Evolutionary conservation across 2,329 filamentous ascomycete genomes (phyloP).

Genomic region (Pyrenochaeta sp.): DNA sequence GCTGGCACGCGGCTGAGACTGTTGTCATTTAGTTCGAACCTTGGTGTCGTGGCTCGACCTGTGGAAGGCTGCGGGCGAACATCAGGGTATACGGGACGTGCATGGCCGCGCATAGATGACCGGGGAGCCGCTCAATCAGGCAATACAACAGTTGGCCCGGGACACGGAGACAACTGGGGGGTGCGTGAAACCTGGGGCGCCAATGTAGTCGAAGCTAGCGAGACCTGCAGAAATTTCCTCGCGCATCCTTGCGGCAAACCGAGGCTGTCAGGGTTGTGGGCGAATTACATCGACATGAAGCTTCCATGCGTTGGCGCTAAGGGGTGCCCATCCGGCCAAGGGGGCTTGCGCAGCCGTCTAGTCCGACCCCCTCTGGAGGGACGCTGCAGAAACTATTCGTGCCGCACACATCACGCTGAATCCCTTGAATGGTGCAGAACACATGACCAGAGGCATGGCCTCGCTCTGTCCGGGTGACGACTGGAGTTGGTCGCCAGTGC

Average conservation of each 20-base stretch:
- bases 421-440: conserved; percentile 15
- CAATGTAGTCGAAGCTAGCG: conserved; percentile 40
- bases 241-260: conserved; percentile 23
- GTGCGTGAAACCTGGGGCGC: conserved; percentile 40
- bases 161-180: conserved; percentile 33
- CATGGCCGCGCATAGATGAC: conserved; percentile 12
- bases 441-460: conserved; percentile 25
- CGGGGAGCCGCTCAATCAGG: conserved; percentile 27
- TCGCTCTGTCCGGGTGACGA: conserved; percentile 20
- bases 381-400: conserved; percentile 20
- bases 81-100: conserved; percentile 7
- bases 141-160: conserved; percentile 42
- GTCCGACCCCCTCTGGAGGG: conserved; percentile 6
- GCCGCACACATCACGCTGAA: conserved; percentile 30
- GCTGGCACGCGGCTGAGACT: conserved; percentile 21
- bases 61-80: conserved; percentile 8
- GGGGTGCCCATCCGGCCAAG: conserved; percentile 19
- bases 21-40: conserved; percentile 7
- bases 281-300: conserved; percentile 33
- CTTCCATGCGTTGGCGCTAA: conserved; percentile 24
- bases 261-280: conserved; percentile 31
- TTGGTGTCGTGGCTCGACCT: conserved; percentile 1
- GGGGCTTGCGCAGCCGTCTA: conserved; percentile 1
- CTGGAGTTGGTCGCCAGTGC: conserved; percentile 6
- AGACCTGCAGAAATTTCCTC: conserved; percentile 34